Base-by-base conservation (phyloP, 2,329 filamentous ascomycete genomes). In the Thielaviopsis euricoi region DNA sequence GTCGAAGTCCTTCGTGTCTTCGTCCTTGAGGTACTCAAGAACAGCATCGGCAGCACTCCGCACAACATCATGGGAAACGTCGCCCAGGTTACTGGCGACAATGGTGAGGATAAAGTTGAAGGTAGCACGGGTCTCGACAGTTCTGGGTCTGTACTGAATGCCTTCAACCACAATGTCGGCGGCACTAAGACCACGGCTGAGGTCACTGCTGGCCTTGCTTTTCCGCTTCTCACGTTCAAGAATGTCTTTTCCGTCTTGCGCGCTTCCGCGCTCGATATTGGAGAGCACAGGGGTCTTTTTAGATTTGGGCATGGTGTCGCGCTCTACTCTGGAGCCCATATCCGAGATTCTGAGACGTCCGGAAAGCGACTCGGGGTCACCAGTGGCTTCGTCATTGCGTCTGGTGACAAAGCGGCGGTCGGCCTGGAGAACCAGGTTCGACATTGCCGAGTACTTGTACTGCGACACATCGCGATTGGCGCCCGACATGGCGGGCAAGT, bases 401-500 rank as follows among this genome's bases (percentile, higher is more conserved):
- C 93, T 84, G 63, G 89, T 89, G 66, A 95, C 86, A 70, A 98
- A 97, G 66, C 93, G 86, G 74, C 90, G 86, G 77, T 98, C 93
- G 76, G 89, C 90, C 87, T 98, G 93, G 82, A 98, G 88, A 70
- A 98, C 93, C 89, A 98, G 86, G 83, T 98, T 98, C 76, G 93
- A 98, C 93, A 98, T 97, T 72, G 88, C 89, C 83, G 89, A 89
- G 81, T 96, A 95, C 74, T 96, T 96, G 81, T 95, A 96, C 74
- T 95, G 90, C 72, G 89, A 90, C 67, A 95, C 87, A 85, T 93
- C 82, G 72, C 81, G 81, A 67, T 84, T 77, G 71, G 81, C 77
- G 71, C 84, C 86, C 71, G 86, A 79, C 87, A 91, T 90, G 60
- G 40, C 55, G 61, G 60, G 58, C 58, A 29, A 50, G n/a, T 23